Evolutionary conservation across 345 rosid genomes (phyloP), one percentile per base, ranked within the genome.

Genomic region (Kandelia obovata): DNA sequence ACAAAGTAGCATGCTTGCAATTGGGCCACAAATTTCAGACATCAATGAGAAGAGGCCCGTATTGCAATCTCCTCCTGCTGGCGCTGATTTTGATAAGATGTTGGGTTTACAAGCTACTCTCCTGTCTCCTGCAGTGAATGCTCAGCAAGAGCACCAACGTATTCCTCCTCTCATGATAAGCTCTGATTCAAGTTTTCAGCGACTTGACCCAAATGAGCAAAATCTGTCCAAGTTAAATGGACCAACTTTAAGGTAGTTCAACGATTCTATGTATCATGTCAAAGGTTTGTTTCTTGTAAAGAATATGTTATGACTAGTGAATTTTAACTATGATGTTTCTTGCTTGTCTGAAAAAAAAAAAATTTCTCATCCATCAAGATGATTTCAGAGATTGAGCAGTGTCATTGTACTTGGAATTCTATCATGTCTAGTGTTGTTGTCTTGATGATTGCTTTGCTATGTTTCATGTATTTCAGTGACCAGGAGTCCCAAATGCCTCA

Each of bases 381-480:
- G 35, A 32, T 5, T 32, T 32, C 35, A 32, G 5, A 32, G 35
- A 32, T 32, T 32, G 35, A 32, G 35, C 35, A 32, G 35, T 32
- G 6, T 32, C 35, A 32, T 32, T 32, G 35, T 5, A 5, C 35
- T 32, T 32, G 35, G 35, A 32, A 32, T 32, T 32, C 35, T 32
- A 32, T 32, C 35, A 32, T 32, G 37, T 34, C 1, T 7, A 34
- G 8, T 34, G 37, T 34, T 32, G 35, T 32, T 34, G 37, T 34
- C 37, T 34, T 34, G 10, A 34, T 34, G 8, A 19, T 43, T 43
- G 35, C 51, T 60, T 62, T 46, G 55, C 60, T 68, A n/a, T 23
- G 55, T 17, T 34, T 59, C 31, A 5, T 69, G 68, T 72, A 53
- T 52, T 52, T 61, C 73, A 81, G 84, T 53, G 73, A 69, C 37